phyloP scores from a whole-genome alignment of 2,329 filamentous ascomycete species.

The Paecilomyces sp. region DNA sequence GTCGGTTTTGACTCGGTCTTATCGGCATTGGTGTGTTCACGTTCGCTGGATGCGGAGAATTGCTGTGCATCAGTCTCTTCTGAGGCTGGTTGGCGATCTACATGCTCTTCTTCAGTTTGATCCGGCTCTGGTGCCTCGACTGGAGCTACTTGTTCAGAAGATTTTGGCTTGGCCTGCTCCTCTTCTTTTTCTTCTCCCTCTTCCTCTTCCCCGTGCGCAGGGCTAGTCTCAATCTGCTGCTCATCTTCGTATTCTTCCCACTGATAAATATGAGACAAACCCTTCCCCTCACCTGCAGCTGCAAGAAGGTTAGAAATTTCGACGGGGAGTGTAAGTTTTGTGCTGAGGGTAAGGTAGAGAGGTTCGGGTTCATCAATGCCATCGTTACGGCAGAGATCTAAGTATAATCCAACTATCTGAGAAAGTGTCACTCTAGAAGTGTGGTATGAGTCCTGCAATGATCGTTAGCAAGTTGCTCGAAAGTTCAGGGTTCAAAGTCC shows the following conservation, averaged over 20 bases:
- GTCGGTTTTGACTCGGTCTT: conserved; percentile 4
- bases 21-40: not conserved
- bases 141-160: not conserved
- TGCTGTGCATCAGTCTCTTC: not conserved
- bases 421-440: conserved; percentile 45
- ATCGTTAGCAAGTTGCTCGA: conserved; percentile 16
- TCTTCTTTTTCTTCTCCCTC: conserved; percentile 1
- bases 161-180: not conserved
- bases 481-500: not conserved
- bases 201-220: conserved; percentile 16
- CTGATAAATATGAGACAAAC: conserved; percentile 43
- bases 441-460: conserved; percentile 42
- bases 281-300: conserved; percentile 51
- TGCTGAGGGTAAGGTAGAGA: conserved; percentile 51
- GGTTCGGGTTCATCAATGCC: conserved; percentile 45
- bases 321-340: conserved; percentile 47
- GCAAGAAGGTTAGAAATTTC: conserved; percentile 46
- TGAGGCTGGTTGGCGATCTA: not conserved
- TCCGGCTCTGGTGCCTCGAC: not conserved
- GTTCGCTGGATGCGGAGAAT: not conserved
- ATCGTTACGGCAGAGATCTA: conserved; percentile 54
- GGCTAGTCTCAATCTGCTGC: conserved; percentile 22
- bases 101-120: not conserved
- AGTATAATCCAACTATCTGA: conserved; percentile 53
- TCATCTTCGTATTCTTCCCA: conserved; percentile 45